Percentiles rank a stretch among this genome's conserved stretches.
Conservation (phyloP, 1,284 basidiomycete species). For the Microbotryomycetes sp. region DNA sequence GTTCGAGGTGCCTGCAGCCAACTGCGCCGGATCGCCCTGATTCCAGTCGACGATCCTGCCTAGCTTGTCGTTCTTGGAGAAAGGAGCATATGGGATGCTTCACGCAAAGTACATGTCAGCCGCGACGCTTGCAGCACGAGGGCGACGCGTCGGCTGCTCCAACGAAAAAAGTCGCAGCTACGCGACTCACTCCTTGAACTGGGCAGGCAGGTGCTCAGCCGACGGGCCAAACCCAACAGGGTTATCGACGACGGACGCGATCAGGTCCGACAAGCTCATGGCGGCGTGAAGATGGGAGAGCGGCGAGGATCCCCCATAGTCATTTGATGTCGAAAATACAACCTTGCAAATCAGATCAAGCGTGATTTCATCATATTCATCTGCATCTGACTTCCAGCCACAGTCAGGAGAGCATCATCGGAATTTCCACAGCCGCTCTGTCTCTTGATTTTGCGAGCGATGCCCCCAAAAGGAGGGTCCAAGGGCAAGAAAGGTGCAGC, state of each 20-base stretch:
- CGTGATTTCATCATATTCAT: no score
- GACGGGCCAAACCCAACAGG: slow-evolving; percentile 33
- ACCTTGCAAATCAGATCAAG: no score
- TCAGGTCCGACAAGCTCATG: slow-evolving; percentile 25
- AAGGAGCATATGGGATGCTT: slow-evolving; percentile 87
- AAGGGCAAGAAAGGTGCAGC: neutral
- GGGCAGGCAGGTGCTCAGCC: slow-evolving; percentile 28
- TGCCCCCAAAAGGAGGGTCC: neutral
- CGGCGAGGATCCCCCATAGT: no score
- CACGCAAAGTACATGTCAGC: no score
- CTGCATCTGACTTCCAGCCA: no score
- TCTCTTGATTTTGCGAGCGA: neutral
- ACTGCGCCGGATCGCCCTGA: slow-evolving; percentile 8
- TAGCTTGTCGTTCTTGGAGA: slow-evolving; percentile 96
- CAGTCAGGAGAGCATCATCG: no score
- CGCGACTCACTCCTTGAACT: slow-evolving; percentile 32
- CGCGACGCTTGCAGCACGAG: no score
- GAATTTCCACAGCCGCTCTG: no score
- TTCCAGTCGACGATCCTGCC: slow-evolving; percentile 97
- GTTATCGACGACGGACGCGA: slow-evolving; percentile 29
- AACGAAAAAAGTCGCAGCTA: no score
- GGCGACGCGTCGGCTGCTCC: neutral
- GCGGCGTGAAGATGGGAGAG: neutral
- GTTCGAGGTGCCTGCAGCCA: slow-evolving; percentile 52
- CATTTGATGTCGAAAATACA: no score